Conservation (phyloP, 805 yeast species). For the Zygosaccharomyces bailii region DNA sequence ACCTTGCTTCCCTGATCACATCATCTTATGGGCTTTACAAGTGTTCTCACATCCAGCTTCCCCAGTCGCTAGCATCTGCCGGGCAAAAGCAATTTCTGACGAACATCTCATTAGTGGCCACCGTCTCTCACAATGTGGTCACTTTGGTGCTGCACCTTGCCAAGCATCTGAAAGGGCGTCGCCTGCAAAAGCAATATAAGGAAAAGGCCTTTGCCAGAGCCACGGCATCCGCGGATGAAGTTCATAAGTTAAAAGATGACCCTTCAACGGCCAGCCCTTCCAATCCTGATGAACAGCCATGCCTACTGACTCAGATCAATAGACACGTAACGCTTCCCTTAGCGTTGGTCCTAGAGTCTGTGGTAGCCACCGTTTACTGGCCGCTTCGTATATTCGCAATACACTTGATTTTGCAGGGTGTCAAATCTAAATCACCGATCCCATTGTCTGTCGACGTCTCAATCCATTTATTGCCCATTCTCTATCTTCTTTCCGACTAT, state of each 20-base stretch:
- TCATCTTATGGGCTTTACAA: conserved; percentile 30
- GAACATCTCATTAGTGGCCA: conserved; percentile 52
- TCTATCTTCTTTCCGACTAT: conserved; percentile 52
- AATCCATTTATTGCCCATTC: conserved; percentile 58
- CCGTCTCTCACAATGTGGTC: conserved; percentile 42
- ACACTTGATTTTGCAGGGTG: conserved; percentile 44
- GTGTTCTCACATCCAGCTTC: conserved; percentile 40
- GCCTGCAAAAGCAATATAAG: neutral
- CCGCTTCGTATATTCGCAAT: conserved; percentile 53
- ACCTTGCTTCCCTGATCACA: conserved; percentile 20
- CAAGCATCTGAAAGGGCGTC: conserved; percentile 9
- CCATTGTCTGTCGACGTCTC: conserved; percentile 52
- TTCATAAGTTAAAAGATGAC: neutral
- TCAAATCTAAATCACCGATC: conserved; percentile 32
- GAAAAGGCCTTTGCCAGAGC: conserved; percentile 5
- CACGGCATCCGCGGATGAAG: conserved; percentile 15
- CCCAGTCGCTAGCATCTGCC: conserved; percentile 48
- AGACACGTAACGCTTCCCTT: conserved; percentile 42
- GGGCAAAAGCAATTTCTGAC: conserved; percentile 75
- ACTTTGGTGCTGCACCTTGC: conserved; percentile 39
- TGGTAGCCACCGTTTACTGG: conserved; percentile 70
- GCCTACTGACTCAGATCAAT: conserved; percentile 25
- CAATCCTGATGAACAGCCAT: conserved; percentile 8
- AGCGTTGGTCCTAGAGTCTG: conserved; percentile 54
- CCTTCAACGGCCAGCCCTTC: neutral